Base-by-base conservation (phyloP, 2,329 filamentous ascomycete species). In the Colletotrichum tamarilloi region DNA sequence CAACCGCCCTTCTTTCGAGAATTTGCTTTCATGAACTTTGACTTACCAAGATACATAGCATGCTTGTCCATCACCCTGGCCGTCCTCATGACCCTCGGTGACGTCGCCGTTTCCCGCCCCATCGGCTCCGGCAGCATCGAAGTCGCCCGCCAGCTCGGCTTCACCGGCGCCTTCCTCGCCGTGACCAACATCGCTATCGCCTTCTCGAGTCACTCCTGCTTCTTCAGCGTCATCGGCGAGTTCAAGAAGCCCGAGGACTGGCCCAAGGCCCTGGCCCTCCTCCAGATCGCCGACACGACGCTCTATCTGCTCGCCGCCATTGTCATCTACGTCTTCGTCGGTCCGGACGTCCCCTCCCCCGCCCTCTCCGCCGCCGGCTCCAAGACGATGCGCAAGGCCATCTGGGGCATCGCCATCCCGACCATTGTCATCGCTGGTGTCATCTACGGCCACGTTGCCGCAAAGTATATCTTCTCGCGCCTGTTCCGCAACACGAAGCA, bases 371-470 rank as follows among this genome's bases (percentile, higher is more conserved):
- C 90, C 7, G 89, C 92, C 8, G 85, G 87, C 4, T 82, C 81
- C 0, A 79, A 79, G 1, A 77, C 87, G 0, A 82, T 94, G 59
- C 85, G 88, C 26, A 93, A 93, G 78, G 83, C 92, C 12, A 91
- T 92, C 14, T 94, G 91, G 82, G 92, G 91, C 28, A 84, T 94
- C 72, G 92, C 92, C 0, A 85, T 92, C 2, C 92, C 92, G 2
- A 93, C 91, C 2, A 94, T 94, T 71, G 84, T 94, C 60, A 89
- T 94, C 62, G 91, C 92, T 0, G 92, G 92, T 66, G 91, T 93
- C 7, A 92, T 94, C 75, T 92, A 93, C 78, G 91, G 89, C 14
- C 89, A 92, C 72, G 89, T 94, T 2, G 91, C 90, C 2, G 86
- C 86, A 67, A 93, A 92, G 78, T 92, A 92, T 76, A 84, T 93